Evolutionary conservation across 2,329 filamentous ascomycete species (phyloP), one percentile per base, ranked within the genome.

Genomic region (Fusarium odoratissimum): DNA sequence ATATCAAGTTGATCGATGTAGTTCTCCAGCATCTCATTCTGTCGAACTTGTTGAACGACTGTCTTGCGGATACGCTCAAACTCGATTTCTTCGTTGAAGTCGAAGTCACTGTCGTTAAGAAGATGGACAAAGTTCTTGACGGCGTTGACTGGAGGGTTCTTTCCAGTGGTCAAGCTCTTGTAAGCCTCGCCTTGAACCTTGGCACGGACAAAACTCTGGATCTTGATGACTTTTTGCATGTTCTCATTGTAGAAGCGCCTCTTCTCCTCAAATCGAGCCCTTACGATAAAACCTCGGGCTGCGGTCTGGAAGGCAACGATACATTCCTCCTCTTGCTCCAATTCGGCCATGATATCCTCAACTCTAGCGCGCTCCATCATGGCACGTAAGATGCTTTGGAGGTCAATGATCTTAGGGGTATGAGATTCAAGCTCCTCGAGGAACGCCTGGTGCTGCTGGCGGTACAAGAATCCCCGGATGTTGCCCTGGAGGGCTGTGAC

Each of bases 1-100:
- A 99, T 97, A 79, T 99, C 97, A 40, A 99, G 89, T 80, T 99
- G 96, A 77, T 97, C 95, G 75, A 99, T 97, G 79, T 99, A 99
- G 80, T 98, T 95, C 83, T 99, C 96, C 42, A 97, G 90, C 86
- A 97, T 91, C 83, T 99, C 96, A 78, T 99, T 99, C 77, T 98
- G 95, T 52, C 95, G 92, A 14, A 99, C 96, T 80, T 98, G 95
- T 79, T 98, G 95, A 11, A 99, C 95, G 21, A 99, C 96, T 8
- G 94, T 97, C 86, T 98, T 98, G 59, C 97, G 91, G 79, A 98
- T 86, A 52, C 95, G 90, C 82, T 99, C 96, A 75, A 98, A 98
- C 80, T 99, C 96, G 57, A 99, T 92, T 81, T 99, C 96, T 80
- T 98, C 95, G 79, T 99, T 97, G 83, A 99, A 99, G 80, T 99